Evolutionary conservation across 768 basidiomycete species (phyloP), one percentile per base, ranked within the genome.

Genomic region (Russula griseocarnosa): DNA sequence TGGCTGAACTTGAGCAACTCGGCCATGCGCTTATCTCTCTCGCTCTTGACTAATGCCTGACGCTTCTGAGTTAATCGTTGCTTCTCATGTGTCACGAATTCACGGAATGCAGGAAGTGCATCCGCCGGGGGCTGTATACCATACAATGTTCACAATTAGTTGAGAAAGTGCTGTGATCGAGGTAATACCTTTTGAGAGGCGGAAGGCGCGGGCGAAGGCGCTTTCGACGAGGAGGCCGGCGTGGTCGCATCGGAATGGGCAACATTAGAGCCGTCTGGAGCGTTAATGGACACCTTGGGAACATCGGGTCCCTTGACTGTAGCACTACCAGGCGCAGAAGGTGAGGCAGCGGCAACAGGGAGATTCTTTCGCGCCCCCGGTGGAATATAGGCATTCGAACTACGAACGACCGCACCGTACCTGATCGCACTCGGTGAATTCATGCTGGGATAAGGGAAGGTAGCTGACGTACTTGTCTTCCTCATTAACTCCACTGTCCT

Each of bases 21-120:
- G 11, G 93, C 90, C 79, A 97, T 85, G 66, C 91, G 86, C 72
- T 91, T 92, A 75, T 98, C 94, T 86, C 95, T 91, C 73, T 98
- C 95, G 71, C 82, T 90, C 82, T 94, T 95, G 56, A 86, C 85
- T 51, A 95, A 76, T 16, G 89, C 87, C 71, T 93, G 91, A 74
- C 91, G 85, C 82, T 95, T 96, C 77, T 93, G 88, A 51, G 90
- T 88, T 62, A 97, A 76, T 57, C 91, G 83, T 71, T 97, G 90
- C 73, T 89, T 91, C 77, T 98, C 97, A 69, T 84, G 87, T 1
- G 88, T 88, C 40, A 99, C 94, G 71, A 98, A 98, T 69, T 93
- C 87, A 61, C 92, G 84, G 83, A 98, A 96, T 26, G 88, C 90
- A 32, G 87, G 86, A 24, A 92, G 78, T 36, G 92, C 83, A 71